Conservation (phyloP, 495 filamentous ascomycete species). For the Tuber indicum region DNA sequence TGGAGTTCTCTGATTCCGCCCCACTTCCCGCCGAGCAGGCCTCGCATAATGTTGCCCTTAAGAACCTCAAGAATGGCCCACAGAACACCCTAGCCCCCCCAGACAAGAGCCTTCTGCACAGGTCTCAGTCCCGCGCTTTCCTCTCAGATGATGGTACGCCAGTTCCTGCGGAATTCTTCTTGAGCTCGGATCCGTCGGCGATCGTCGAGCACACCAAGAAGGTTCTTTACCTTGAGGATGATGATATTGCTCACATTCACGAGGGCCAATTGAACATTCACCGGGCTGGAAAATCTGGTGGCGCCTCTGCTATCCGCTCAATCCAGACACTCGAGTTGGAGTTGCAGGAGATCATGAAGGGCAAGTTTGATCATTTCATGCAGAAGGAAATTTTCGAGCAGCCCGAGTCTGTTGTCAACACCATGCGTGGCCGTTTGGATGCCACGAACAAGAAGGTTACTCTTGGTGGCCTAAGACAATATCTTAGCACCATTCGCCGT, state of each 20-base stretch:
- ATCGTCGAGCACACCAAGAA: conserved; percentile 99
- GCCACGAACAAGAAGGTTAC: conserved; percentile 87
- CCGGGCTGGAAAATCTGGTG: conserved; percentile 91
- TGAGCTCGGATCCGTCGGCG: conserved; percentile 94
- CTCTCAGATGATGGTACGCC: conserved; percentile 95
- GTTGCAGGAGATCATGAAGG: conserved; percentile 99
- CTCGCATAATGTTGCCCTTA: conserved; percentile 91
- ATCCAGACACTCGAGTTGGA: conserved; percentile 98
- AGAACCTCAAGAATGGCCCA: conserved; percentile 59
- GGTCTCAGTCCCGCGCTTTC: conserved; percentile 96
- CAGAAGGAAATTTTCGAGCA: conserved; percentile 99
- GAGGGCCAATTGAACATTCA: conserved; percentile 98
- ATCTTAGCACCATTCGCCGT: conserved; percentile 90
- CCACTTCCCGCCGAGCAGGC: conserved; percentile 89
- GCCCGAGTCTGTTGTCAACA: conserved; percentile 97
- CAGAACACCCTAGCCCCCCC: conserved; percentile 75
- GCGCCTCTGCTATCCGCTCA: conserved; percentile 87
- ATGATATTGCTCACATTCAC: conserved; percentile 98
- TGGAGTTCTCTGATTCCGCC: conserved; percentile 83
- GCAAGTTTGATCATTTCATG: conserved; percentile 99
- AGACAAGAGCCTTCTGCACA: conserved; percentile 95
- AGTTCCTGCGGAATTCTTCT: conserved; percentile 97
- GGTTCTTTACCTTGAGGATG: conserved; percentile 97
- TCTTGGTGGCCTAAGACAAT: conserved; percentile 87
- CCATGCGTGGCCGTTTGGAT: conserved; percentile 97